These are phyloP conservation scores for Aspergillus novoparasiticus DNA, from an alignment of 2,329 filamentous ascomycete genomes.

Conservation along the genomic window DNA sequence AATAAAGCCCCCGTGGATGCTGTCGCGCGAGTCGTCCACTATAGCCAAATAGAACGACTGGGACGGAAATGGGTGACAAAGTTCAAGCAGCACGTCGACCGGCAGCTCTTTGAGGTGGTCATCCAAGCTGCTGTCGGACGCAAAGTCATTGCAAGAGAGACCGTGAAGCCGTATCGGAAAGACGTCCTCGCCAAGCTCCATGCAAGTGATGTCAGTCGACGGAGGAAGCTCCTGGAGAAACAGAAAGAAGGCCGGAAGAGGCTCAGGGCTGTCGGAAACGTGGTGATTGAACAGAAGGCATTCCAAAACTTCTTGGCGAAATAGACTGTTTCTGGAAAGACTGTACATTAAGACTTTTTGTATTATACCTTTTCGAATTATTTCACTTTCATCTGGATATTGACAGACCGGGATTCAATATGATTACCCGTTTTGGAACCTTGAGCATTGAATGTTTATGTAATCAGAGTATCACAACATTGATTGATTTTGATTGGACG, in stretches of 20 bases:
- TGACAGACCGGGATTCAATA: background rate
- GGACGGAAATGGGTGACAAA: slow-evolving; percentile 89
- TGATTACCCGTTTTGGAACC: background rate
- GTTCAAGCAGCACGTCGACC: slow-evolving; percentile 94
- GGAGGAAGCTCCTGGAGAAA: slow-evolving; percentile 88
- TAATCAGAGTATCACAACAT: background rate
- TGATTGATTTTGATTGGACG: slow-evolving; percentile 20
- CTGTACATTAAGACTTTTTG: background rate
- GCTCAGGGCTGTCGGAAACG: slow-evolving; percentile 75
- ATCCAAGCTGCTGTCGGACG: slow-evolving; percentile 88
- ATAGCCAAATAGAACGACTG: slow-evolving; percentile 76
- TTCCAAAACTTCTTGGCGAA: slow-evolving; percentile 94
- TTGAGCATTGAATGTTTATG: background rate
- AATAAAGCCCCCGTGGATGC: slow-evolving; percentile 94
- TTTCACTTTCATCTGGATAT: background rate
- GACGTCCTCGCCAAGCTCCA: slow-evolving; percentile 93
- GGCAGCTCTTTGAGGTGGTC: slow-evolving; percentile 96
- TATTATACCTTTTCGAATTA: slow-evolving; percentile 1
- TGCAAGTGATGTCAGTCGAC: slow-evolving; percentile 79
- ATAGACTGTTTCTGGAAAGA: slow-evolving; percentile 37
- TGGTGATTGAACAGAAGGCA: slow-evolving; percentile 92
- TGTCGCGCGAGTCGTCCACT: slow-evolving; percentile 85
- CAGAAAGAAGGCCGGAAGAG: slow-evolving; percentile 95
- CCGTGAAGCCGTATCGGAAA: slow-evolving; percentile 94
- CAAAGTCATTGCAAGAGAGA: slow-evolving; percentile 85